A percentile compares a stretch with the other conserved stretches of the same genome.
Evolutionary conservation across 768 basidiomycete genomes (phyloP).

Genomic region (Russula virescens): DNA sequence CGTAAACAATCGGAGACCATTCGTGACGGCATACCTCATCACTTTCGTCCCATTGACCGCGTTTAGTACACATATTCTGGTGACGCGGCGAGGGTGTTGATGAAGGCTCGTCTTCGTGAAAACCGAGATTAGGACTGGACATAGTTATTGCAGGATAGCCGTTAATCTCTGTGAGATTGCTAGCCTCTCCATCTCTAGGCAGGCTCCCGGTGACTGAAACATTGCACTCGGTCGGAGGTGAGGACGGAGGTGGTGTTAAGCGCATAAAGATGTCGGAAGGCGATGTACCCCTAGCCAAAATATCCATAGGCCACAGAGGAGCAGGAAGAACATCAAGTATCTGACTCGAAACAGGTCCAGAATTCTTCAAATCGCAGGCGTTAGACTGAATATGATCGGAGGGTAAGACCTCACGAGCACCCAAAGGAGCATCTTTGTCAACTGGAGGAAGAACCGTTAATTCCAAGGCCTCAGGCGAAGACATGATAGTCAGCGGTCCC

Average conservation of each 20-base stretch:
- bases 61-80: not conserved
- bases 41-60: not conserved
- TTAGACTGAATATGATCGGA: not conserved
- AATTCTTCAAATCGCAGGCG: not conserved
- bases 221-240: constrained; percentile 9
- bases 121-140: constrained; percentile 8
- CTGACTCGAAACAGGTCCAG: not conserved
- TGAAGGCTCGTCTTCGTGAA: not conserved
- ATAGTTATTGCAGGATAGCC: not conserved
- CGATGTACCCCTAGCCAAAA: not conserved
- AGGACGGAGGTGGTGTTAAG: constrained; percentile 7
- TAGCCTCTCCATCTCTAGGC: not conserved
- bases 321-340: not conserved
- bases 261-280: not conserved
- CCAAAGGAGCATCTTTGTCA: not conserved
- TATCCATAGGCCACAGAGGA: not conserved
- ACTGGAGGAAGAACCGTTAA: not conserved
- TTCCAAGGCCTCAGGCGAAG: not conserved
- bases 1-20: not conserved
- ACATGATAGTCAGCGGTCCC: not conserved
- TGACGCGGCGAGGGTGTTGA: constrained; percentile 1
- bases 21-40: constrained; percentile 11
- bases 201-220: not conserved
- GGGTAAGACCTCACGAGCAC: not conserved
- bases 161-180: not conserved